phyloP scores from a whole-genome alignment of 805 yeast species.

The Ogataea pini region DNA sequence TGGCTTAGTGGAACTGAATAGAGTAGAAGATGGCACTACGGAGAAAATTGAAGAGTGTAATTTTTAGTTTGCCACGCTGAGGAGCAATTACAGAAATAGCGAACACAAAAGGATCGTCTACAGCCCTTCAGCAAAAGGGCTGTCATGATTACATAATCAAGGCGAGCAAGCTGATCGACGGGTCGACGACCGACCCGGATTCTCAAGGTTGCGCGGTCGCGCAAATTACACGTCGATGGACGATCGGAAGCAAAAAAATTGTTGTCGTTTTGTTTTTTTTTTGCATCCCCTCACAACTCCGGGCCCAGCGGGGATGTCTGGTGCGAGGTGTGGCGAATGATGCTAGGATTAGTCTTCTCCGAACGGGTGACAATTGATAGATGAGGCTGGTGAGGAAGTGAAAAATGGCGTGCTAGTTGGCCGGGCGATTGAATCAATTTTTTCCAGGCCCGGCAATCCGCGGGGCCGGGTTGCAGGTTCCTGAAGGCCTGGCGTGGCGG shows the following conservation, averaged over 20 bases:
- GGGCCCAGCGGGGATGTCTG: slow-evolving; percentile 9
- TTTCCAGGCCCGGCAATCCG: background rate
- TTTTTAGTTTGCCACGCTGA: background rate
- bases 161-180: background rate
- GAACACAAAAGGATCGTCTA: background rate
- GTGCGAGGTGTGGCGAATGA: slow-evolving; percentile 10
- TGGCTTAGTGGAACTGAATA: background rate
- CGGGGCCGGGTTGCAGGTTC: background rate
- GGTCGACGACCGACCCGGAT: background rate
- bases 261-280: background rate
- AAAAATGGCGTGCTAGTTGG: background rate
- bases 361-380: slow-evolving; percentile 8
- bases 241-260: too few relatives aligned
- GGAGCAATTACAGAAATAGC: slow-evolving; percentile 1
- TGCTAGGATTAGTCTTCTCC: slow-evolving; percentile 18
- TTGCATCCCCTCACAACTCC: slow-evolving; percentile 2
- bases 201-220: too few relatives aligned
- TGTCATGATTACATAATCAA: too few relatives aligned
- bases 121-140: too few relatives aligned
- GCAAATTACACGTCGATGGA: too few relatives aligned
- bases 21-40: background rate
- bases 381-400: slow-evolving; percentile 6
- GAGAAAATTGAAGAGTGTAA: background rate
- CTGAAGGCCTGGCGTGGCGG: background rate
- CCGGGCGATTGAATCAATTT: background rate